Conservation (phyloP, 2,329 filamentous ascomycete species). For the Claviceps lovelessii region DNA sequence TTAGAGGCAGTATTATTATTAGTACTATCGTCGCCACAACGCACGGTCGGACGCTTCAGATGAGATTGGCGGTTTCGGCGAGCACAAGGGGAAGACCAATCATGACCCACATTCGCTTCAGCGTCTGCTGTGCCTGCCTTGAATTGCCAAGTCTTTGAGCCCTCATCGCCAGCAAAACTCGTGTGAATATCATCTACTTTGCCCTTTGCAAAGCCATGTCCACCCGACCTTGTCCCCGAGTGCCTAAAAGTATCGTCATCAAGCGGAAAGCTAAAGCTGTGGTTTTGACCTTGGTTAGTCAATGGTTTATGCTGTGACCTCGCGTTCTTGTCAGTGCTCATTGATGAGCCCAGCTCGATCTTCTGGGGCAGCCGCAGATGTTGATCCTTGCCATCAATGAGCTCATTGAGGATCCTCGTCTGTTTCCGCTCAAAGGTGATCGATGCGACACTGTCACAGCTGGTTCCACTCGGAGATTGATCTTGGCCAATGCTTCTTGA, state of each 20-base stretch:
- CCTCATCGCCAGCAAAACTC: conserved; percentile 39
- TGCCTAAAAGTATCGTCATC: conserved; percentile 27
- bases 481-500: conserved; percentile 1
- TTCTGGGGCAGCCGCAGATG: conserved; percentile 1
- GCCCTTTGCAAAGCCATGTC: conserved; percentile 29
- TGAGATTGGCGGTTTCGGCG: conserved; percentile 27
- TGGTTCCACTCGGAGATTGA: conserved; percentile 20
- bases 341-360: neutral
- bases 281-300: conserved; percentile 18
- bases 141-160: conserved; percentile 33
- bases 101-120: conserved; percentile 13
- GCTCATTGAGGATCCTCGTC: conserved; percentile 20
- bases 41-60: conserved; percentile 15
- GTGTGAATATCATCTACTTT: conserved; percentile 50
- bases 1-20: conserved; percentile 12
- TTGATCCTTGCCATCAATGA: conserved; percentile 20
- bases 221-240: conserved; percentile 7
- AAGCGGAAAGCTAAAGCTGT: conserved; percentile 38
- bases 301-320: conserved; percentile 8
- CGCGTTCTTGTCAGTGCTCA: neutral
- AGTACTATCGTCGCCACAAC: conserved; percentile 11
- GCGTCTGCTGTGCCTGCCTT: conserved; percentile 30
- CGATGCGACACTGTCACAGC: conserved; percentile 12
- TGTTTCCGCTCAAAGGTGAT: conserved; percentile 28
- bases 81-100: conserved; percentile 25